These are phyloP conservation scores for Hyaloscypha finlandica DNA, from an alignment of 495 filamentous ascomycete species.

Conservation along the genomic window DNA sequence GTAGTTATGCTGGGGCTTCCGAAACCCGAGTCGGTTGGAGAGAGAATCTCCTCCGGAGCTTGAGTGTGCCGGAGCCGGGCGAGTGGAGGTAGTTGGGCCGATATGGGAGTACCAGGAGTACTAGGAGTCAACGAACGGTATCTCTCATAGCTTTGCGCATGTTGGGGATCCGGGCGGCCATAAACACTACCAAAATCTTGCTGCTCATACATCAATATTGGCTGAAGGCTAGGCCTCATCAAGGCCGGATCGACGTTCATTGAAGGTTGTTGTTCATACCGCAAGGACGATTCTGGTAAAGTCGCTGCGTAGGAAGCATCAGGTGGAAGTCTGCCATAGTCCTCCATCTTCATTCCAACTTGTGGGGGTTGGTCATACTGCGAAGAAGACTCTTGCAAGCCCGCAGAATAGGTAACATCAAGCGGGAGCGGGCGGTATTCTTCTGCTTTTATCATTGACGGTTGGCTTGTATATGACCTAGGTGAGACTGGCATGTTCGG, in stretches of 20 bases:
- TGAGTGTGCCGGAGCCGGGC: slow-evolving; percentile 12
- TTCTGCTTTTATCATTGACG: background rate
- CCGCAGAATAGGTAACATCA: background rate
- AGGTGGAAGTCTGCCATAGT: background rate
- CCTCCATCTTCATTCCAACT: background rate
- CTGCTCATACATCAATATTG: slow-evolving; percentile 9
- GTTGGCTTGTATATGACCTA: background rate
- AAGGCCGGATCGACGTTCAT: slow-evolving; percentile 22
- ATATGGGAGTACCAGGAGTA: slow-evolving; percentile 13
- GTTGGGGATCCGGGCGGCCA: slow-evolving; percentile 11
- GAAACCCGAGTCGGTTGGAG: slow-evolving; percentile 6
- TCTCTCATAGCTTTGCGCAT: slow-evolving; percentile 30
- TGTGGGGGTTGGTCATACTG: background rate
- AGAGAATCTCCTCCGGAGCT: background rate
- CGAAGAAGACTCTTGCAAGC: background rate
- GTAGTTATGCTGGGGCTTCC: slow-evolving; percentile 10
- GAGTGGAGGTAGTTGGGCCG: background rate
- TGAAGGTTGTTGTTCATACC: background rate
- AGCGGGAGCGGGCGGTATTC: background rate
- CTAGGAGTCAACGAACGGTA: slow-evolving; percentile 13
- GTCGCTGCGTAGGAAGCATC: background rate
- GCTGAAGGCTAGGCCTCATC: slow-evolving; percentile 5
- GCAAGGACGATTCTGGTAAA: background rate
- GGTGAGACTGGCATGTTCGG: background rate
- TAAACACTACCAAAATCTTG: slow-evolving; percentile 3